Base-by-base conservation (phyloP, 2,329 filamentous ascomycete genomes). In the Fonsecaea monophora region DNA sequence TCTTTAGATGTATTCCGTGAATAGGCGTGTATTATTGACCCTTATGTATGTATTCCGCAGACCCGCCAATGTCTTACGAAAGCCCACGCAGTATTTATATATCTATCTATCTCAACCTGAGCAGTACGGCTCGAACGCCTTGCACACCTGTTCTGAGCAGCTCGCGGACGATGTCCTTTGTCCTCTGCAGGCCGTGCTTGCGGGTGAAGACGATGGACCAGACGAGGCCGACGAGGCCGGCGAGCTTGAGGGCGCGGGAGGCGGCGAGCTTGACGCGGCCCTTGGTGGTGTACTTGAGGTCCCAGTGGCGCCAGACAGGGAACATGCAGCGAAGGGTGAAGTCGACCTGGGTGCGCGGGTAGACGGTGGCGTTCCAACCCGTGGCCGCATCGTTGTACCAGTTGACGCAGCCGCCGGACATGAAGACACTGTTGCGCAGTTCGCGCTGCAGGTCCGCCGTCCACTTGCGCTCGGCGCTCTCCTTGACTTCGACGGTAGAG, bases 241-340 rank as follows among this genome's bases (percentile, higher is more conserved):
- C 25, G 25, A 25, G 25, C 25, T 2, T 25, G 3, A 75, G 12
- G 4, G 71, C 38, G 45, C 64, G 63, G 25, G 65, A 61, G 12
- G 74, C 30, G 8, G 73, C 65, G 18, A 73, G 77, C 66, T 78
- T 78, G 10, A 75, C 53, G 0, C 80, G 70, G 0, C 85, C 85
- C 68, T 83, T 84, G 9, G 68, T 70, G 1, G 85, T 87, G 62
- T 84, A 84, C 40, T 76, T 78, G 15, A 84, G 80, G 18, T 81
- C 79, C 85, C 84, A 87, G 68, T 87, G 80, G n/a, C 70, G 76
- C 82, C 83, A 87, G 30, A 77, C 80, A 2, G 84, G 84, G 68
- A 85, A 87, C 68, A 78, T 80, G 75, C 83, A 86, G 10, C 81
- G 75, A 21, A 81, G 74, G 60, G 76, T 80, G 72, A 84, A 86